These are phyloP conservation scores for Colletotrichum orbiculare DNA, from an alignment of 2,329 filamentous ascomycete species.

Conservation along the genomic window DNA sequence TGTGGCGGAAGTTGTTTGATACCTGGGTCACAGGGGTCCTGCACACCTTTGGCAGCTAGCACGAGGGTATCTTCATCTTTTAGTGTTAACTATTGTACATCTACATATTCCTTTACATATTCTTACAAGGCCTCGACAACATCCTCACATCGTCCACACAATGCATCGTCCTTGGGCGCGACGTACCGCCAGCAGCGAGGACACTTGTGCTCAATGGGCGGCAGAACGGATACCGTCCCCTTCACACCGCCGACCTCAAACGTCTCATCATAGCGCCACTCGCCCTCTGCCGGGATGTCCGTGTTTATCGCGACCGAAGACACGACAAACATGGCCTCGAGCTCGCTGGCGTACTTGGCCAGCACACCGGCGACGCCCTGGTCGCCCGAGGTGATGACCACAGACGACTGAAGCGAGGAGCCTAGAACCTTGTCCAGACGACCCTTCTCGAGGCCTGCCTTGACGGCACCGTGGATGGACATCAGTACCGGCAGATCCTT, in stretches of 20 bases:
- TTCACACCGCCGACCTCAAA: slow-evolving; percentile 53
- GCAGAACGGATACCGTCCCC: slow-evolving; percentile 57
- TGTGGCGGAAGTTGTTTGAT: too few relatives aligned
- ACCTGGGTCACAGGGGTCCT: neutral
- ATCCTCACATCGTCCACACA: slow-evolving; percentile 80
- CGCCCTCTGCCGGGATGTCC: slow-evolving; percentile 40
- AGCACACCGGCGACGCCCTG: slow-evolving; percentile 48
- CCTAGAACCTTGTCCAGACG: slow-evolving; percentile 78
- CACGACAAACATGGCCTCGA: slow-evolving; percentile 75
- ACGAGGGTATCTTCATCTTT: slow-evolving; percentile 16
- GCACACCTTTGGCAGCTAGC: neutral
- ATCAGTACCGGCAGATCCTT: slow-evolving; percentile 60
- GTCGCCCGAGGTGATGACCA: slow-evolving; percentile 65
- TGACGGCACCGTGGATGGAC: slow-evolving; percentile 73
- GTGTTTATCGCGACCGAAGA: slow-evolving; percentile 68
- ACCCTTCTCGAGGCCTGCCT: slow-evolving; percentile 78
- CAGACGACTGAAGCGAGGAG: slow-evolving; percentile 82
- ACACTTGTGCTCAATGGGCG: slow-evolving; percentile 75
- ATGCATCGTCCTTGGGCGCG: slow-evolving; percentile 69
- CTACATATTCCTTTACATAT: slow-evolving; percentile 1
- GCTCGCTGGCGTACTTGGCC: slow-evolving; percentile 58
- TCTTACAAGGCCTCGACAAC: slow-evolving; percentile 57
- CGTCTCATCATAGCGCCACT: slow-evolving; percentile 55
- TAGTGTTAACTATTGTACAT: slow-evolving; percentile 8
- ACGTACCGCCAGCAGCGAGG: slow-evolving; percentile 89